A percentile compares a stretch with the other conserved stretches of the same genome.
Conservation (phyloP, 208 protist genomes). For the Trichomonas gallinae region DNA sequence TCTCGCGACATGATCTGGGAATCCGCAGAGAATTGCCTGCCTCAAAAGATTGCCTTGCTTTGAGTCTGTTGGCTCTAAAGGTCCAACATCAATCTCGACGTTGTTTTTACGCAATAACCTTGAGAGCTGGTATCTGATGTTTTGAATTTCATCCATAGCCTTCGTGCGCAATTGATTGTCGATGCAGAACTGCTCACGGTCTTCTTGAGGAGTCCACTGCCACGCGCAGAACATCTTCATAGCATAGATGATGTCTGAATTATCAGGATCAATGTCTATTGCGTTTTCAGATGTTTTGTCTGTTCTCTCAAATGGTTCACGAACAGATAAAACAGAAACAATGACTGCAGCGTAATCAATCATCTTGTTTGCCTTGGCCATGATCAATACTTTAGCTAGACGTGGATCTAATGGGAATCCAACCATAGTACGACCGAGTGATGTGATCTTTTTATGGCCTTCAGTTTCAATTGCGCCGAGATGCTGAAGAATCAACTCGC, state of each 20-base stretch:
- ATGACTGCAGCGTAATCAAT: not conserved
- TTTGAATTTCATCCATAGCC: not conserved
- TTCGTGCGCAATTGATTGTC: not conserved
- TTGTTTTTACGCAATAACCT: not conserved
- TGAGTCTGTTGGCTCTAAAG: not conserved
- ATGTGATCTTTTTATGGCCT: not conserved
- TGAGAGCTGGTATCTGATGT: not conserved
- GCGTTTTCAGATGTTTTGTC: not conserved
- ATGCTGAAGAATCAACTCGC: not conserved
- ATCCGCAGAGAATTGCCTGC: not conserved
- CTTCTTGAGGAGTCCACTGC: not conserved
- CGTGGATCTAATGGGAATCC: not conserved
- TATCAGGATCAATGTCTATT: not conserved
- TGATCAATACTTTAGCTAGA: not conserved
- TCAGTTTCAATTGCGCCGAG: conserved; percentile 19
- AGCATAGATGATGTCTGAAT: not conserved
- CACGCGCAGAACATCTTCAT: not conserved
- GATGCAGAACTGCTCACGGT: not conserved
- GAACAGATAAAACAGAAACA: not conserved
- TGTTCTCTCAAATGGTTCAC: not conserved
- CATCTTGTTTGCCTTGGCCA: not conserved
- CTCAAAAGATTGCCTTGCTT: not conserved
- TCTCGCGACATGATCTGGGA: not conserved
- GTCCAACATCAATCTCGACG: not conserved
- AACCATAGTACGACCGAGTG: not conserved